Conservation (phyloP, 2,329 filamentous ascomycete species). For the Ophiobolus disseminans region DNA sequence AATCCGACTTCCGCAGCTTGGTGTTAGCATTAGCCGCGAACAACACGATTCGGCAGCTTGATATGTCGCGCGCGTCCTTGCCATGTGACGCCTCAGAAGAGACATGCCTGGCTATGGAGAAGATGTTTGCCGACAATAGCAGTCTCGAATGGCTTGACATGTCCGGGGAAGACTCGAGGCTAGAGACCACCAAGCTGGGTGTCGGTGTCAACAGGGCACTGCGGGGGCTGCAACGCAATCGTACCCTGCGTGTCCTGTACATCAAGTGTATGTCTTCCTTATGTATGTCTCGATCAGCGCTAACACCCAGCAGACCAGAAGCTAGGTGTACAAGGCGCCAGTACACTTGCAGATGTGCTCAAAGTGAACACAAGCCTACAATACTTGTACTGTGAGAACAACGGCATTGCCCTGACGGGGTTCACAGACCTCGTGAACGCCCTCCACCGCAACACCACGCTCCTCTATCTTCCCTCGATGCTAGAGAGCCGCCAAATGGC, state of each 20-base stretch:
- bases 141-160: slow-evolving; percentile 72
- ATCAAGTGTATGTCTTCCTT: slow-evolving; percentile 59
- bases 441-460: slow-evolving; percentile 68
- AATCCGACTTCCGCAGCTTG: slow-evolving; percentile 68
- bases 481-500: slow-evolving; percentile 66
- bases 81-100: slow-evolving; percentile 72
- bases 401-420: slow-evolving; percentile 73
- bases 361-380: slow-evolving; percentile 68
- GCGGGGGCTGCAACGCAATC: slow-evolving; percentile 69
- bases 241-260: slow-evolving; percentile 65
- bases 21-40: slow-evolving; percentile 68
- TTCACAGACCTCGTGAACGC: slow-evolving; percentile 74
- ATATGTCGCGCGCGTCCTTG: slow-evolving; percentile 73
- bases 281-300: neutral
- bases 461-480: slow-evolving; percentile 70
- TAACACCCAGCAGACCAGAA: slow-evolving; percentile 61
- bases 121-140: slow-evolving; percentile 71
- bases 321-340: slow-evolving; percentile 72
- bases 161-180: slow-evolving; percentile 72
- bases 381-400: slow-evolving; percentile 74
- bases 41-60: slow-evolving; percentile 67
- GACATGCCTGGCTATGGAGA: slow-evolving; percentile 68
- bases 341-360: slow-evolving; percentile 71
- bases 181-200: slow-evolving; percentile 74
- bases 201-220: slow-evolving; percentile 72